Evolutionary conservation across 805 yeast genomes (phyloP), one percentile per base, ranked within the genome.

Genomic region (Dipodascus geniculatus): DNA sequence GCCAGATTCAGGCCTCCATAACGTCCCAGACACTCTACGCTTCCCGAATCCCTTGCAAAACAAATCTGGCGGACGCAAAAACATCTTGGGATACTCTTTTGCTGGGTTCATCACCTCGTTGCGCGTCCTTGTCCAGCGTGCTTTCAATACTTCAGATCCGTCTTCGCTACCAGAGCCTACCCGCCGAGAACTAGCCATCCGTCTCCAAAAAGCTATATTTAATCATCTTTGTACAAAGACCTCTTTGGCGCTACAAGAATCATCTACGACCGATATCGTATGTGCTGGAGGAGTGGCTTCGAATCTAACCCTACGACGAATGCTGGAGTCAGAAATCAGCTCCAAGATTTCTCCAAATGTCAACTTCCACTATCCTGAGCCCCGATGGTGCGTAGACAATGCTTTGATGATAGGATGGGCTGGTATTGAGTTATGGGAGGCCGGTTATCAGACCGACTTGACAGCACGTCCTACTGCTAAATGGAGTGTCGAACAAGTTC

Each of bases 361-460:
- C 52, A 74, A 87, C 33, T 87, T 96, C 48, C 96, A 98, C 55
- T 93, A 88, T 72, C 80, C 93, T 68, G 99, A 99, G 54, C 93
- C 93, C 65, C 98, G 99, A 62, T 99, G 98, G 70, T 99, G 99
- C 64, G 99, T 61, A 85, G 99, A 78, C 99, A 93, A 71, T 85
- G 99, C 74, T 93, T 99, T 74, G 90, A 93, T 65, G 99, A 93
- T 93, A 52, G 99, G 96, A 1, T 87, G 95, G 82, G 96, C 98
- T 0, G 99, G 97, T 0, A 87, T 91, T 6, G 96, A 91, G 65
- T 68, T 90, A 19, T 84, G 71, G 63, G 96, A 89, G 64, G 60
- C 65, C 17, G 75, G 77, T 3, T 38, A 68, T 8, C 61, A 74
- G 11, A 78, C 89, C 0, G 76, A 74, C 3, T 61, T 85, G 47